Conservation (phyloP, 1,139 yeast species). For the Casaregolazyma suthepensis region DNA sequence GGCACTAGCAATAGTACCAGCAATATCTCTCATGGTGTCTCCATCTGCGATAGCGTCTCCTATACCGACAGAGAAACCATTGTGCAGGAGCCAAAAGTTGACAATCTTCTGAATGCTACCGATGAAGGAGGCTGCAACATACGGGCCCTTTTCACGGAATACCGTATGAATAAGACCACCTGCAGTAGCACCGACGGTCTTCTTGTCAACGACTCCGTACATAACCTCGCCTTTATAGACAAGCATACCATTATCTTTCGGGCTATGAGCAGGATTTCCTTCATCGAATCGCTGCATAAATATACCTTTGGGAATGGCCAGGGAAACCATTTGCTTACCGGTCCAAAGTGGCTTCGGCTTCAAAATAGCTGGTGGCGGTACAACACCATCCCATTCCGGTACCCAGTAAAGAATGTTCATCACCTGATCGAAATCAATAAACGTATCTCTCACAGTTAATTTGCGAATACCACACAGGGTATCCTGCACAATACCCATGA, state of each 20-base stretch:
- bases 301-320: conserved; percentile 94
- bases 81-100: conserved; percentile 92
- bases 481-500: conserved; percentile 99
- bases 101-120: conserved; percentile 93
- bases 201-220: conserved; percentile 96
- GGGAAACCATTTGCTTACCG: conserved; percentile 88
- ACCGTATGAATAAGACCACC: conserved; percentile 98
- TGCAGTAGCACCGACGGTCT: conserved; percentile 96
- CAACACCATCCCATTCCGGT: conserved; percentile 97
- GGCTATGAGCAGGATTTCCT: conserved; percentile 75
- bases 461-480: conserved; percentile 96
- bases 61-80: conserved; percentile 97
- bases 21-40: conserved; percentile 89
- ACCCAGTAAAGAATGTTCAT: conserved; percentile 97
- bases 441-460: conserved; percentile 84
- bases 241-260: conserved; percentile 87
- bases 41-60: conserved; percentile 99
- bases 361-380: conserved; percentile 92
- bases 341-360: conserved; percentile 98
- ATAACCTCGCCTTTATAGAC: conserved; percentile 89
- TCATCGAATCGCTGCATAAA: conserved; percentile 92
- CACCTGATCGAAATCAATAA: conserved; percentile 86
- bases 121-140: conserved; percentile 81
- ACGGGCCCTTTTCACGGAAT: conserved; percentile 95
- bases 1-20: conserved; percentile 88